These are phyloP conservation scores for Coemansia sp. DNA, from an alignment of 192 early-diverging fungal genomes.

Conservation along the genomic window DNA sequence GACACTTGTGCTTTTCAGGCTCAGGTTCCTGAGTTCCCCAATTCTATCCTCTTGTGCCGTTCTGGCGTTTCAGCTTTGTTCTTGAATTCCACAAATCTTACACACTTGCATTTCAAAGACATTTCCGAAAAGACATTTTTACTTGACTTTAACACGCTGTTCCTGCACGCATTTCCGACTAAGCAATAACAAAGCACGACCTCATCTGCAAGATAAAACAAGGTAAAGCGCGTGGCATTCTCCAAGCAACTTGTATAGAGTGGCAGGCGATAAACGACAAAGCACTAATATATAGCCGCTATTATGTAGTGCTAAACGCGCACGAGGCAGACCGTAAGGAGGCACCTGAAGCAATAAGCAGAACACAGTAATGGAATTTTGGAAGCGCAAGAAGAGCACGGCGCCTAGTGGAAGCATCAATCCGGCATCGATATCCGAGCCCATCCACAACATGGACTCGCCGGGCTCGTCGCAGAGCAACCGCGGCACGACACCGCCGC, in stretches of 20 bases:
- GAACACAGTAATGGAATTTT: constrained; percentile 42
- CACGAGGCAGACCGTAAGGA: not conserved
- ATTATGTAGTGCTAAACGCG: too few species aligned
- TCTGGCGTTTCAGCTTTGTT: not conserved
- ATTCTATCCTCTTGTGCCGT: not conserved
- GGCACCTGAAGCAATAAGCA: not conserved
- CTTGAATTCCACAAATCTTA: not conserved
- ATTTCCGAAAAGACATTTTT: not conserved
- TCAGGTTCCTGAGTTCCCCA: not conserved
- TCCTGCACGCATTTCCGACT: not conserved
- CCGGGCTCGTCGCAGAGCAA: constrained; percentile 10
- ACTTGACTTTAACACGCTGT: not conserved
- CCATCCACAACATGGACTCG: constrained; percentile 47
- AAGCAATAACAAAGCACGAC: not conserved
- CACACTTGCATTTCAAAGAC: not conserved
- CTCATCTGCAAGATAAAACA: not conserved
- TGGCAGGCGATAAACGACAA: too few species aligned
- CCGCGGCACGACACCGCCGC: constrained; percentile 17
- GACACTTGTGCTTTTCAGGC: not conserved
- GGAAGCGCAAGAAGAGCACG: constrained; percentile 53
- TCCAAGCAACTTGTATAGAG: too few species aligned
- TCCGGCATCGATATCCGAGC: constrained; percentile 44
- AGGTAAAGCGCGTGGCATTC: too few species aligned
- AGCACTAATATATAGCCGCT: too few species aligned
- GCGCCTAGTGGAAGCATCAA: constrained; percentile 26